Evolutionary conservation across 306 rosid genomes (phyloP), one percentile per base, ranked within the genome.

Genomic region (Citrullus colocynthis): DNA sequence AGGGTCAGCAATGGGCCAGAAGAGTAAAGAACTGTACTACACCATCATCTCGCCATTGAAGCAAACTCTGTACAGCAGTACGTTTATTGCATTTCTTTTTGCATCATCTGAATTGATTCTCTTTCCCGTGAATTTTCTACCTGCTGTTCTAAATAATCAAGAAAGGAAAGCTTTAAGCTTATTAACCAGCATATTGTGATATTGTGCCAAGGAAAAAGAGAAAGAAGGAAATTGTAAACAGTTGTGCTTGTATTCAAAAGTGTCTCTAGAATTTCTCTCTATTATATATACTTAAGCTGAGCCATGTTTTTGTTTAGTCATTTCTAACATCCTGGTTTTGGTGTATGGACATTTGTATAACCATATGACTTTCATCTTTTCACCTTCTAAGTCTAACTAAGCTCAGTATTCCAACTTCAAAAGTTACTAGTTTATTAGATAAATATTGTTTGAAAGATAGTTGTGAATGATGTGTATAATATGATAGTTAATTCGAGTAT

Each of bases 1-100:
- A 91, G 80, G 85, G 96, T 92, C 78, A 90, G 59, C 84, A 82
- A 78, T 73, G 90, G 87, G 12, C 78, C 88, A 18, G 93, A 90
- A 54, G 88, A 88, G 77, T 90, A 88, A 90, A 75, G 55, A 51
- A 51, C 37, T 59, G 64, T 18, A 28, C n/a, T 36, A 39, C 30
- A 32, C 30, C 32, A 2, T 58, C 41, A 69, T 63, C 70, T 52
- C 52, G 77, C 55, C 74, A 41, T 71, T 48, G n/a, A 65, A 82
- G 62, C 44, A 59, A 34, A 78, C 78, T 82, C 84, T 83, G 89
- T 86, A 81, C 82, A 82, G 86, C 81, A 81, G 86, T 81, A 78
- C 0, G 63, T 61, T 83, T 77, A 76, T 66, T 82, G 59, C 64
- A 45, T 75, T 55, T 17, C 55, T 64, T 41, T 28, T 74, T 74